Conservation (phyloP, 108 stramenopile genomes). For the Epithemia pelagica region DNA sequence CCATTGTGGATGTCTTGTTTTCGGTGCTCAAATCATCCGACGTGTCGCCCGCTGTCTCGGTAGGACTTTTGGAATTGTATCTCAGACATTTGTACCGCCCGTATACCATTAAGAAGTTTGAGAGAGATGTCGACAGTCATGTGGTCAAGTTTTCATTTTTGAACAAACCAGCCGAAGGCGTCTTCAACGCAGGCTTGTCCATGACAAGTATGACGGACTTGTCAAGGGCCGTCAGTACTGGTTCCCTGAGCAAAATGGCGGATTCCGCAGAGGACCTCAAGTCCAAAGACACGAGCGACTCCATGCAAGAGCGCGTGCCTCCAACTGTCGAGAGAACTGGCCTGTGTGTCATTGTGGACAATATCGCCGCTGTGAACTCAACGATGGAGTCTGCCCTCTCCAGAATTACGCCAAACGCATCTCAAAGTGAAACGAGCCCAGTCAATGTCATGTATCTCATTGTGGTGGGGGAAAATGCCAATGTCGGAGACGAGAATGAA, state of each 20-base stretch:
- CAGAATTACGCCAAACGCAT: not conserved
- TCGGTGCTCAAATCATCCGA: constrained; percentile 48
- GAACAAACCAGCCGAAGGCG: constrained; percentile 62
- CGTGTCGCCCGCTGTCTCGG: constrained; percentile 36
- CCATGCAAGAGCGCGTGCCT: not conserved
- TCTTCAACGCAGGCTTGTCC: constrained; percentile 54
- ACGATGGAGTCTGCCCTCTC: not conserved
- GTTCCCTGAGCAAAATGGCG: constrained; percentile 47
- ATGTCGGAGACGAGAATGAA: constrained; percentile 34
- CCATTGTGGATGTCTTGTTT: constrained; percentile 83
- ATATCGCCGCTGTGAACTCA: constrained; percentile 4
- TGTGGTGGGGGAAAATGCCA: constrained; percentile 41
- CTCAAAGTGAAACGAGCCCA: constrained; percentile 24
- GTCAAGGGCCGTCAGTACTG: constrained; percentile 48
- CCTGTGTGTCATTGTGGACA: constrained; percentile 42
- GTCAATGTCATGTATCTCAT: constrained; percentile 86
- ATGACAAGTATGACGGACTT: constrained; percentile 85
- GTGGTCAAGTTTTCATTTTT: constrained; percentile 66
- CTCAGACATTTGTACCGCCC: constrained; percentile 76
- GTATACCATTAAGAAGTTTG: constrained; percentile 65
- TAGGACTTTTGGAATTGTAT: constrained; percentile 79
- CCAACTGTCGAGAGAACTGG: not conserved
- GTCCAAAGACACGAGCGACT: not conserved
- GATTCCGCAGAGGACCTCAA: constrained; percentile 31
- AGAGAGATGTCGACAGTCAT: constrained; percentile 31